phyloP scores from a whole-genome alignment of 2,329 filamentous ascomycete species.

The Talaromyces piceae region DNA sequence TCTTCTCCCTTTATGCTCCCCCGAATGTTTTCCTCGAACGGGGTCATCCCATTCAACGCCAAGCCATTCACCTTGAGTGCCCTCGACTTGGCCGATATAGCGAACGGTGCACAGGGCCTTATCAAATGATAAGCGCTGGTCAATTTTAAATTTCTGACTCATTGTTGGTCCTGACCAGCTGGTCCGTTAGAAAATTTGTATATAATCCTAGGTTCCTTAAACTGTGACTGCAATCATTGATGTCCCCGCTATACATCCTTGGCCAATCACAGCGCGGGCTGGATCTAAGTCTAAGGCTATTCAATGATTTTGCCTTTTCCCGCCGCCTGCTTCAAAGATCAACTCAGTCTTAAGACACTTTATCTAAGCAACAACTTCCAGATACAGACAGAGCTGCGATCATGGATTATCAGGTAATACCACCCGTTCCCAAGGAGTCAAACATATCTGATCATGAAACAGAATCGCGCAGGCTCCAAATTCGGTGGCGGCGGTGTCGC shows the following conservation, averaged over 20 bases:
- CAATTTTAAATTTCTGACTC: slow-evolving; percentile 41
- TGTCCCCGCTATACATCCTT: background rate
- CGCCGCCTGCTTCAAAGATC: slow-evolving; percentile 6
- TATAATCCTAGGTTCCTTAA: background rate
- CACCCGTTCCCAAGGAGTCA: background rate
- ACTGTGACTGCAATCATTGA: background rate
- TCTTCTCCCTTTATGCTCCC: slow-evolving; percentile 65
- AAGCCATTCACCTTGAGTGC: slow-evolving; percentile 74
- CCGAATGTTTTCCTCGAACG: slow-evolving; percentile 80
- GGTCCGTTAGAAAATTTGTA: background rate
- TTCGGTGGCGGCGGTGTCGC: slow-evolving; percentile 97
- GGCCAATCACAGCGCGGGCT: slow-evolving; percentile 8
- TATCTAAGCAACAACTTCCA: too few relatives aligned
- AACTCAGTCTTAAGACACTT: background rate
- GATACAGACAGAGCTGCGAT: slow-evolving; percentile 4
- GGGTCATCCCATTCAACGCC: slow-evolving; percentile 96
- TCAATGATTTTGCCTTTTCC: slow-evolving; percentile 8
- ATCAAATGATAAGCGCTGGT: slow-evolving; percentile 74
- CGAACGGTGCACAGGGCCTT: slow-evolving; percentile 74
- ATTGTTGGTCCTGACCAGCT: slow-evolving; percentile 17
- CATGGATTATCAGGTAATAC: slow-evolving; percentile 48
- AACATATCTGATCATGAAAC: too few relatives aligned
- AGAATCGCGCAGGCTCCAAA: slow-evolving; percentile 95
- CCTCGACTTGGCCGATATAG: slow-evolving; percentile 69
- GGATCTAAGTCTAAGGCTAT: background rate